Percentiles rank a stretch among this genome's conserved stretches.
These are phyloP conservation scores for Sporothrix mexicana DNA, from an alignment of 2,329 filamentous ascomycete species.

Conservation along the genomic window DNA sequence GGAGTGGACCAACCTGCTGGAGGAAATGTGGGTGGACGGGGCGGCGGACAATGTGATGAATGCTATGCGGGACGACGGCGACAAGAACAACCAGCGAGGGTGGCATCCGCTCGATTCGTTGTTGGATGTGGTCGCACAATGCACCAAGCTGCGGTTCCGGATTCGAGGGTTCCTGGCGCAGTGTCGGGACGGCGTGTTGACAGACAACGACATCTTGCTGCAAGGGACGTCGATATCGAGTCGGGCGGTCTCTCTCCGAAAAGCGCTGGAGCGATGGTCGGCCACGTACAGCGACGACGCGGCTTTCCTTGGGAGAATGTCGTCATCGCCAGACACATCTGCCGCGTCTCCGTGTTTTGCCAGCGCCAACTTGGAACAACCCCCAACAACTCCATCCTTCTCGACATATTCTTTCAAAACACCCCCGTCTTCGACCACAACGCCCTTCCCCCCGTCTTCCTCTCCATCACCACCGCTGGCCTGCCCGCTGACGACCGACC, in stretches of 20 bases:
- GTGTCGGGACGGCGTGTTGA: background rate
- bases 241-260: background rate
- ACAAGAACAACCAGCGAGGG: background rate
- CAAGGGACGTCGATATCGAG: background rate
- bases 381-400: background rate
- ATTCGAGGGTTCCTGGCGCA: conserved; percentile 2
- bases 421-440: too few relatives aligned
- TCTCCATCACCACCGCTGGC: background rate
- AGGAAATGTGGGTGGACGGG: conserved; percentile 8
- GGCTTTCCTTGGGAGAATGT: too few relatives aligned
- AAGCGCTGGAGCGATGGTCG: background rate
- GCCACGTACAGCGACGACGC: background rate
- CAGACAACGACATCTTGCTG: background rate
- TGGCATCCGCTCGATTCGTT: conserved; percentile 9
- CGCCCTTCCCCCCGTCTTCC: background rate
- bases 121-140: background rate
- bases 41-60: background rate
- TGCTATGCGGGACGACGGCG: background rate
- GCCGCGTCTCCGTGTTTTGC: too few relatives aligned
- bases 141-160: conserved; percentile 1
- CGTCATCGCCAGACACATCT: too few relatives aligned
- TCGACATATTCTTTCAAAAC: background rate
- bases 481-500: background rate
- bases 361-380: too few relatives aligned
- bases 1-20: conserved; percentile 20